Evolutionary conservation across 331 rosid genomes (phyloP), one percentile per base, ranked within the genome.

Genomic region (Rhamnella rubrinervis): DNA sequence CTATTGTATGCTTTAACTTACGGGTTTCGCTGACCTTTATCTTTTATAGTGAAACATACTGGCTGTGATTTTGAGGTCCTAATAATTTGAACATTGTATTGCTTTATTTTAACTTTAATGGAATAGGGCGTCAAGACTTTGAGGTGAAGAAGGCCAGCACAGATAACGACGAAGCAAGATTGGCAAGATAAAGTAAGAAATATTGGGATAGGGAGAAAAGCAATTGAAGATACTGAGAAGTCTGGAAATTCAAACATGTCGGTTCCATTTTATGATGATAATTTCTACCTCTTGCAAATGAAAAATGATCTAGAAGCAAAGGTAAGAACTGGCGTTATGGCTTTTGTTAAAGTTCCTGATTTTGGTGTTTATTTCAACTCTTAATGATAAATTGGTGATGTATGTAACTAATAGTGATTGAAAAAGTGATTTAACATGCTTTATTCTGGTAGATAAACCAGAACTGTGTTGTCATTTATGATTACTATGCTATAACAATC

Each of bases 151-250:
- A 83, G 89, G 70, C 81, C 91, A 39, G 74, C 89, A 1, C 85
- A 81, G 81, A 69, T 83, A 69, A 90, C 85, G 72, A 87, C 80
- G 53, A 95, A 87, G 71, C 96, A 84, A 68, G 99, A 95, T 77
- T 95, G 97, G 99, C 97, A 91, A 76, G 96, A 87, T 65, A 92
- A 77, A 65, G 60, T 95, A 55, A 87, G 78, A 75, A 89, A 82
- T 71, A 91, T 95, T 56, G 74, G 87, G 41, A 71, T 77, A 52
- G 96, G 99, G 38, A 91, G 83, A 79, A 93, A 88, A 79, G 85
- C 82, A 76, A 80, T 71, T 26, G 95, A 85, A 72, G 91, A 91
- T 66, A 72, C 82, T 6, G 89, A 90, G 70, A 90, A 79, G 87
- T 67, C 59, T 14, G 92, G 82, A 62, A 84, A 84, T 70, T 49